Evolutionary conservation across 331 rosid genomes (phyloP).

Genomic region (Rosa hybrid): DNA sequence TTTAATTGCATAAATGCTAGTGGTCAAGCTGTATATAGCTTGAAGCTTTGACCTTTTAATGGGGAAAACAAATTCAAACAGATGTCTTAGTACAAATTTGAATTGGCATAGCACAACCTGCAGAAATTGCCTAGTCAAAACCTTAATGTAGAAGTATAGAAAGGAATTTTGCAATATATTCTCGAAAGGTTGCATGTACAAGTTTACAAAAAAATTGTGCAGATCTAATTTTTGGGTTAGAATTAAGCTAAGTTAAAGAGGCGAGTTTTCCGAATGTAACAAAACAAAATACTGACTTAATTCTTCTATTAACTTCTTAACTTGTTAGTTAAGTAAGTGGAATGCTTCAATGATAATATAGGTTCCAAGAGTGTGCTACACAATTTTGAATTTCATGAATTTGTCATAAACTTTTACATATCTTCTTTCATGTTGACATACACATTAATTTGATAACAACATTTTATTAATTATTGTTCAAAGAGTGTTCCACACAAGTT

Average conservation of each 20-base stretch:
- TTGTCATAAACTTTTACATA: neutral
- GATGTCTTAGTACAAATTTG: neutral
- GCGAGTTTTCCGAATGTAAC: no score
- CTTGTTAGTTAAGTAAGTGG: neutral
- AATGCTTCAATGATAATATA: neutral
- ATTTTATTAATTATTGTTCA: neutral
- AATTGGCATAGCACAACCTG: neutral
- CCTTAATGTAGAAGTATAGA: neutral
- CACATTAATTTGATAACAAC: neutral
- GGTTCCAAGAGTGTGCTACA: neutral
- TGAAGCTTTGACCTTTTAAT: no score
- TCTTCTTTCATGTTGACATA: neutral
- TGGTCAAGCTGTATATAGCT: no score
- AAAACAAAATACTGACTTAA: no score
- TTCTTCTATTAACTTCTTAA: neutral
- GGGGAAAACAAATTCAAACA: neutral
- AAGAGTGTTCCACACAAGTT: neutral
- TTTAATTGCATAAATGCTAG: no score
- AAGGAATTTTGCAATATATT: neutral
- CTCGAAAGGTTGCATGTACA: neutral
- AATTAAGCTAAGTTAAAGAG: neutral
- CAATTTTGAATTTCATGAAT: neutral
- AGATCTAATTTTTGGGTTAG: neutral
- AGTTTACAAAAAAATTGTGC: no score
- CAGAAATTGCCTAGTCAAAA: neutral